Evolutionary conservation across 2,329 filamentous ascomycete genomes (phyloP), one percentile per base, ranked within the genome.

Genomic region (Sarocladium oryzae): DNA sequence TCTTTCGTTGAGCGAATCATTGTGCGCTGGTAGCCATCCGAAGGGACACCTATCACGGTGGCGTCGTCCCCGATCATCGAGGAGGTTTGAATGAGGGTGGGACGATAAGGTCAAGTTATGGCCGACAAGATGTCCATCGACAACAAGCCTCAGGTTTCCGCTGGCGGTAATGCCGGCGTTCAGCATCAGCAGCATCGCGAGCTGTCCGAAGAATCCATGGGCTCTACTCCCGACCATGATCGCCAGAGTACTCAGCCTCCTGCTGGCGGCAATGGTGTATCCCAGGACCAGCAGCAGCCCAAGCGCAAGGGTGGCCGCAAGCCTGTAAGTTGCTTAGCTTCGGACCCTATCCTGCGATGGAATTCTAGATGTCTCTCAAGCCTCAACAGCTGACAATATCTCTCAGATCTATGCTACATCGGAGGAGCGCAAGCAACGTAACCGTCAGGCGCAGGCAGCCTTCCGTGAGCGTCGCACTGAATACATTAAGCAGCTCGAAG

Each of bases 401-500:
- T 37, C 24, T 49, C 60, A 96, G 92, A 96, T 96, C 57, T 99
- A 99, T 78, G 93, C 93, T 51, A 99, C 93, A 32, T 97, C 93
- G 10, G 93, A 99, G 70, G 93, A 99, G 72, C 85, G 93, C 63
- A 97, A 99, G 75, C 93, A 97, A 72, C 84, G 93, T 58, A 99
- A 99, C 66, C 79, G 93, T 60, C 93, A 97, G 74, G 93, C 93
- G 45, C 93, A 99, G 72, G 93, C 93, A 51, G 93, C 93, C 53
- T 99, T 99, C 64, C 86, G 93, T 60, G 93, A 99, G 72, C 86
- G 93, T 58, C 85, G 93, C 53, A 97, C 92, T 51, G 93, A 99
- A 75, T 99, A 99, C 69, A 99, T 99, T 74, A 97, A 97, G 74
- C 93, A 99, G 69, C 81, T 99, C 23, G 93, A 99, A 72, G 89